Evolutionary conservation across 495 filamentous ascomycete species (phyloP), one percentile per base, ranked within the genome.

Genomic region (Eremomyces bilateralis): DNA sequence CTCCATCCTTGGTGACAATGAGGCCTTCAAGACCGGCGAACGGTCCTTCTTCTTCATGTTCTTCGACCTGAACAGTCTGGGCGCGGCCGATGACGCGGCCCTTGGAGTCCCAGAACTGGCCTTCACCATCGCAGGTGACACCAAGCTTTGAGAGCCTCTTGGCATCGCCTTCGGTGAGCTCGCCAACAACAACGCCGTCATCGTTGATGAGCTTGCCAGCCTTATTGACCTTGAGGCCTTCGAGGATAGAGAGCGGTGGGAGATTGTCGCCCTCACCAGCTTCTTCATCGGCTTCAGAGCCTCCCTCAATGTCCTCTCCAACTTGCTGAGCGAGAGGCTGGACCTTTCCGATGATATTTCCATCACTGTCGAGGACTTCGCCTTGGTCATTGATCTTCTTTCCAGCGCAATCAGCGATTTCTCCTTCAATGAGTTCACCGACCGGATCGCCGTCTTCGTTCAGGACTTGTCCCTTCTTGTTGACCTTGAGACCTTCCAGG

Each of bases 11-110:
- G 40, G 61, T 61, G 37, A 73, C 65, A 20, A 67, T 56, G 6
- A 75, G 61, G 21, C 66, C 67, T 33, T 78, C 69, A 4, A 75
- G 62, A 25, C 70, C 69, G 31, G 72, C 67, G 46, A 76, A 79
- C 2, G 59, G 59, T 12, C 63, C 57, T 40, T 73, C 70, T 21
- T 71, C 63, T 3, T 64, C 63, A 0, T 58, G 43, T 0, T 73
- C 65, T 35, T 71, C 63, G 52, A 39, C 16, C 10, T 45, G 33
- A 10, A 59, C 43, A 21, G 55, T 57, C 43, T 57, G 39, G 10
- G 55, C 55, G 32, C 53, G 53, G 29, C 55, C 55, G 27, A 57
- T 57, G 43, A 57, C 48, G 31, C 57, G 52, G 33, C 55, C 55
- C 39, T 57, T 57, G 49, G 42, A 51, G 46, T 59, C 55, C 55